Percentiles rank a stretch among this genome's conserved stretches.
Conservation (phyloP, 1,284 basidiomycete genomes). For the Moniliophthora roreri region DNA sequence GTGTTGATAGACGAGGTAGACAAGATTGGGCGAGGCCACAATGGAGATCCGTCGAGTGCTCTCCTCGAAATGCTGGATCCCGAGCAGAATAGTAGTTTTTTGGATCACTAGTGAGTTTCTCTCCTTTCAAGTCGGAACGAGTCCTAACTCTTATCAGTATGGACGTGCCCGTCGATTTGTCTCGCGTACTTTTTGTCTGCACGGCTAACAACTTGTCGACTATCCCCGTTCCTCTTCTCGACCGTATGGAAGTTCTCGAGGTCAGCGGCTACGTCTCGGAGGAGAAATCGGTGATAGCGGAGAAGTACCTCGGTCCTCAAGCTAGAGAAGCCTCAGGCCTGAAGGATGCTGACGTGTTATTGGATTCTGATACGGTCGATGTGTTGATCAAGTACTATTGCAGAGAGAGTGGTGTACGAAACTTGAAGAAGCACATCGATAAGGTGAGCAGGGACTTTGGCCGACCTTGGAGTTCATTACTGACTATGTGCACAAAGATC, state of each 20-base stretch:
- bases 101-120: conserved; percentile 85
- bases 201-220: conserved; percentile 96
- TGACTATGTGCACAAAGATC: conserved; percentile 58
- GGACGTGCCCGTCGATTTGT: conserved; percentile 97
- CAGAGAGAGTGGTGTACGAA: conserved; percentile 93
- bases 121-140: neutral
- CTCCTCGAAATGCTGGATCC: conserved; percentile 98
- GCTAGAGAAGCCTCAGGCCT: conserved; percentile 92
- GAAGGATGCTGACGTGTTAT: conserved; percentile 77
- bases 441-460: conserved; percentile 54
- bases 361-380: conserved; percentile 83
- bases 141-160: conserved; percentile 50
- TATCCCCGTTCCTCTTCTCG: conserved; percentile 94
- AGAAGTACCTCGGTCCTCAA: conserved; percentile 90
- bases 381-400: conserved; percentile 96
- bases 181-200: conserved; percentile 96
- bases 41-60: conserved; percentile 95
- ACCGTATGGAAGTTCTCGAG: conserved; percentile 97
- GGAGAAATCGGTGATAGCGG: conserved; percentile 93
- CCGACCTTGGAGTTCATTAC: conserved; percentile 1
- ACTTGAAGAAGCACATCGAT: conserved; percentile 95
- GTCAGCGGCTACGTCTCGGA: conserved; percentile 96
- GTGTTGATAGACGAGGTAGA: conserved; percentile 98
- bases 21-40: conserved; percentile 96
- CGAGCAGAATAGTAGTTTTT: conserved; percentile 95